Base-by-base conservation (phyloP, 768 basidiomycete species). In the Psilocybe cubensis region DNA sequence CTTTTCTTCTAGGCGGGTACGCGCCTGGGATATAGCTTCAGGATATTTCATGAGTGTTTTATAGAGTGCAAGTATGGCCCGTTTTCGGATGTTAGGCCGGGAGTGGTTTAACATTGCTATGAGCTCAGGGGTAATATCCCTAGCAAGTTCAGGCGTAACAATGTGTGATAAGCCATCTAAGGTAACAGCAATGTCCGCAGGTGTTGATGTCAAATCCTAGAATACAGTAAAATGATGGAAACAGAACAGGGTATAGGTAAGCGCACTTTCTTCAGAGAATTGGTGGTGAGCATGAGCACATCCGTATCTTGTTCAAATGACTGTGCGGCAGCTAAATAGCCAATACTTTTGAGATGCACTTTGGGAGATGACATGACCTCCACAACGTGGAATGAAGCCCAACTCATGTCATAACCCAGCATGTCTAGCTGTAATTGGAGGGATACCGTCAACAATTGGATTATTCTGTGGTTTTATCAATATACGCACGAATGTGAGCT, bases 291-390 rank as follows among this genome's bases (percentile, higher is more conserved):
- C 83, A 99, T 97, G 20, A 98, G 86, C 21, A 98, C 96, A 65
- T 98, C 97, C 1, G 97, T 98, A 56, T 96, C 93, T 63, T 93
- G 85, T 42, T 88, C 82, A 71, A 98, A 99, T 0, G 95, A 96
- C 74, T 95, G 87, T 40, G 85, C 73, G 3, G 97, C 95, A 1
- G 92, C 97, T 21, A 99, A 88, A 73, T 99, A 98, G 11, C 97
- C 97, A 47, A 98, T 89, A 24, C 85, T 87, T 79, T 99, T 99
- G 63, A 98, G 81, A 74, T 98, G 96, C 63, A 89, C 84, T 69
- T 88, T 88, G 3, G 90, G 78, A 3, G 94, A 95, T 33, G 94
- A 94, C 97, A 99, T 99, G 71, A 96, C 94, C 69, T 99, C 97
- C 5, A 98, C 89, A 52, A 99, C 91, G 71, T 96, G 88, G 67